These are phyloP conservation scores for Pueraria montana DNA, from an alignment of 306 rosid genomes.

Conservation along the genomic window DNA sequence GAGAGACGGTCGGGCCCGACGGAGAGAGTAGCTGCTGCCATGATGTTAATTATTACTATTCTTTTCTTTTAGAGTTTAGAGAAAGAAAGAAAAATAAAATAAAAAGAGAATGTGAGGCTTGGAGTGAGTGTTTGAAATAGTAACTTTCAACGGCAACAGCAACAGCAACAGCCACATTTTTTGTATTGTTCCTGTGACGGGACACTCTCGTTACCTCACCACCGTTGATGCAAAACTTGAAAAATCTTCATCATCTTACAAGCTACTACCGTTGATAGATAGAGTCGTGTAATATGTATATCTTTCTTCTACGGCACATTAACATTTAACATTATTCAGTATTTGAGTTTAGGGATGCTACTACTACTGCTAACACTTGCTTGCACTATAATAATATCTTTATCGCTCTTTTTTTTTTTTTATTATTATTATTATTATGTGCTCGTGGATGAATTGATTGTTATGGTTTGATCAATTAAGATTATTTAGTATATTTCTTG, in stretches of 20 bases:
- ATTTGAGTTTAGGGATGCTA: too few relatives aligned
- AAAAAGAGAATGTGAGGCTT: conserved; percentile 44
- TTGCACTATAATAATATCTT: too few relatives aligned
- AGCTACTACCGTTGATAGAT: too few relatives aligned
- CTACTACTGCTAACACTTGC: too few relatives aligned
- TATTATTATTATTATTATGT: too few relatives aligned
- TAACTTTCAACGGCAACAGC: conserved; percentile 11
- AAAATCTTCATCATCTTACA: neutral
- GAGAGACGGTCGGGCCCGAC: conserved; percentile 83
- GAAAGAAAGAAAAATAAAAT: neutral
- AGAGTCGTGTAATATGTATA: neutral
- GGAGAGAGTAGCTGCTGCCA: conserved; percentile 84
- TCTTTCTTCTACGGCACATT: neutral
- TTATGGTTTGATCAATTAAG: too few relatives aligned
- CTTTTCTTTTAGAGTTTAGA: neutral
- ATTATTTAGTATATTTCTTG: too few relatives aligned
- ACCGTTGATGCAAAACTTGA: conserved; percentile 39
- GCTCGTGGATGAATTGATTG: too few relatives aligned
- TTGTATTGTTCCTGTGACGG: conserved; percentile 2
- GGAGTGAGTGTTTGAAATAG: conserved; percentile 18
- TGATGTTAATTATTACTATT: conserved; percentile 22
- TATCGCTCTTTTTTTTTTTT: too few relatives aligned
- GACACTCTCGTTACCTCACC: neutral
- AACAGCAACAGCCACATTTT: conserved; percentile 1
- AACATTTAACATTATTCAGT: too few relatives aligned